These are phyloP conservation scores for Lipomyces spencermartinsiae DNA, from an alignment of 805 yeast genomes.

Conservation along the genomic window DNA sequence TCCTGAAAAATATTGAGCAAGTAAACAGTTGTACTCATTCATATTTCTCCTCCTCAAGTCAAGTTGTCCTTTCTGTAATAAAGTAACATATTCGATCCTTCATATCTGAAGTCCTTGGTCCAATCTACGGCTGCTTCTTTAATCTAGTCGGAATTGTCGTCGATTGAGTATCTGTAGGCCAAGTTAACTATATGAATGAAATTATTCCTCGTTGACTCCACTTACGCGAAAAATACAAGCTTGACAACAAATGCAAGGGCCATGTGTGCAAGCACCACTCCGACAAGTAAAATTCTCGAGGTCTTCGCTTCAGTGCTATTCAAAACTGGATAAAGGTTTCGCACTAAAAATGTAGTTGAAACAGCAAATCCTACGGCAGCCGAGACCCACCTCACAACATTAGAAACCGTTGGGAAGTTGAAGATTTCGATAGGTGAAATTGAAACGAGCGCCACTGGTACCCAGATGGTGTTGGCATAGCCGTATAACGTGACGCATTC, in stretches of 20 bases:
- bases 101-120: neutral
- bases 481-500: conserved; percentile 80
- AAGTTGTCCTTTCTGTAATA: neutral
- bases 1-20: neutral
- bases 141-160: conserved; percentile 17
- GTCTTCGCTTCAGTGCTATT: conserved; percentile 51
- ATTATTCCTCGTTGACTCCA: neutral
- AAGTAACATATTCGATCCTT: neutral
- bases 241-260: conserved; percentile 70
- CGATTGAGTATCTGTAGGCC: conserved; percentile 21
- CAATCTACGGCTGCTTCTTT: neutral
- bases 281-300: conserved; percentile 49
- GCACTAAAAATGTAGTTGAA: conserved; percentile 60
- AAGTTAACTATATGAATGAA: neutral
- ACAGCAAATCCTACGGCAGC: conserved; percentile 65
- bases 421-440: conserved; percentile 44
- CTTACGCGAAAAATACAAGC: conserved; percentile 61
- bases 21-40: too few relatives aligned
- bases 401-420: conserved; percentile 50
- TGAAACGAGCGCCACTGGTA: conserved; percentile 66
- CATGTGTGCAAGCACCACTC: conserved; percentile 56
- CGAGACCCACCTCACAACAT: conserved; percentile 65
- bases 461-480: conserved; percentile 82
- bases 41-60: neutral
- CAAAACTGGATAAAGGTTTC: conserved; percentile 53